Base-by-base conservation (phyloP, 352 stramenopile genomes). In the Halophytophthora polymorphica region DNA sequence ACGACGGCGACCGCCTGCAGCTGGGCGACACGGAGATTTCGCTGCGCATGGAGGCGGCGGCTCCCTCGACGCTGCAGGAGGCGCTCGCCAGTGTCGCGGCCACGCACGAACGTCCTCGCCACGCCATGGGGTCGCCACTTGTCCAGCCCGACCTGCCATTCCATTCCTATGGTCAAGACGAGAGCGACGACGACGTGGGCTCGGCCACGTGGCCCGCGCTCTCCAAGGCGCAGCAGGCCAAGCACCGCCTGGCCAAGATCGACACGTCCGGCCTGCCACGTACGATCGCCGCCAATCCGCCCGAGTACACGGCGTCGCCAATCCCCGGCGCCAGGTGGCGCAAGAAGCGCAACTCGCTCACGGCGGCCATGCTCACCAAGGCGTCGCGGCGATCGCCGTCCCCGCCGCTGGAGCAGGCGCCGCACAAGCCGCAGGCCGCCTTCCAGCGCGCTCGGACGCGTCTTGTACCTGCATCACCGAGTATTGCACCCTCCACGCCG, bases 221-320 rank as follows among this genome's bases (percentile, higher is more conserved):
- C 10, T 53, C 35, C n/a, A 60, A 57, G 22, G 25, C 51, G 2
- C 45, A 64, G 34, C 31, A 64, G 37, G 45, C 40, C 4, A 67
- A 69, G 47, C 53, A 64, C 19, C 29, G 19, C 48, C 21, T 62
- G 21, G 55, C 57, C 15, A 58, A 38, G 15, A 78, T 87, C 58
- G 59, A 62, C 21, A 77, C 66, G 2, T 67, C 44, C 2, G 39
- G 56, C 21, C 53, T 50, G n/a, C n/a, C n/a, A n/a, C n/a, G n/a
- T n/a, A n/a, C n/a, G n/a, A n/a, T n/a, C n/a, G n/a, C n/a, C n/a
- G 53, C 56, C 2, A 60, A 57, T 2, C 57, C 66, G 21, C 73
- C 71, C 6, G 73, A 84, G 53, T 86, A 86, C 53, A 76, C 72
- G 10, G 68, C 80, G 36, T 88, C 78, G 15, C 76, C 76, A 0